Conservation (phyloP, 140 eudicot species). For the Anethum foeniculum region DNA sequence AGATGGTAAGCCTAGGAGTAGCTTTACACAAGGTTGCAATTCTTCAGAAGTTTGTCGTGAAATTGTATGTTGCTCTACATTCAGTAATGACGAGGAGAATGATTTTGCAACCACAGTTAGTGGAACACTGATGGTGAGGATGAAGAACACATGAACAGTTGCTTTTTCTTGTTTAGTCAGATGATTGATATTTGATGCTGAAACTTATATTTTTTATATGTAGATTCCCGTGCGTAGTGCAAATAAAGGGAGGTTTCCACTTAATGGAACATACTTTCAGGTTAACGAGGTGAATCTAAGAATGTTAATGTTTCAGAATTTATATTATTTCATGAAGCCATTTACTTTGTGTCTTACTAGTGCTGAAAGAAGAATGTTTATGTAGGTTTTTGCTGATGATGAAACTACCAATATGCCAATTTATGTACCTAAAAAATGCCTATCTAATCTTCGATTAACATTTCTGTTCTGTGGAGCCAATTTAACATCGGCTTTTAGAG, state of each 20-base stretch:
- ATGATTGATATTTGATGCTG: neutral
- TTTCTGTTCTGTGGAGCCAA: conserved; percentile 50
- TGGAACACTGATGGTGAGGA: conserved; percentile 36
- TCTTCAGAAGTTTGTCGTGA: neutral
- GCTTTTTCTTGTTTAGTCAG: neutral
- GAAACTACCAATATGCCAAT: conserved; percentile 48
- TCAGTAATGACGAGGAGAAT: conserved; percentile 14
- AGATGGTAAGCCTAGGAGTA: neutral
- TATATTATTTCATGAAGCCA: neutral
- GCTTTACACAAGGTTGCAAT: neutral
- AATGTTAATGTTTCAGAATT: neutral
- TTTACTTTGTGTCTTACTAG: neutral
- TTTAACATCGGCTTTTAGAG: conserved; percentile 47
- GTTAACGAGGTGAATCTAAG: conserved; percentile 28
- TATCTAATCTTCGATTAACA: conserved; percentile 31
- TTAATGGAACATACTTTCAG: conserved; percentile 52
- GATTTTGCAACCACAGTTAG: neutral
- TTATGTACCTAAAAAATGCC: conserved; percentile 33
- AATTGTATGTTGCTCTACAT: neutral
- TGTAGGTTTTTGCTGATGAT: conserved; percentile 77
- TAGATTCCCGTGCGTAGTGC: conserved; percentile 48
- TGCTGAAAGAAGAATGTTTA: neutral
- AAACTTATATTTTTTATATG: neutral
- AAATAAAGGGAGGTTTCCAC: conserved; percentile 42
- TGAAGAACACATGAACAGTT: neutral